These are phyloP conservation scores for Blastocystis sp. DNA, from an alignment of 352 stramenopile genomes.

Conservation along the genomic window DNA sequence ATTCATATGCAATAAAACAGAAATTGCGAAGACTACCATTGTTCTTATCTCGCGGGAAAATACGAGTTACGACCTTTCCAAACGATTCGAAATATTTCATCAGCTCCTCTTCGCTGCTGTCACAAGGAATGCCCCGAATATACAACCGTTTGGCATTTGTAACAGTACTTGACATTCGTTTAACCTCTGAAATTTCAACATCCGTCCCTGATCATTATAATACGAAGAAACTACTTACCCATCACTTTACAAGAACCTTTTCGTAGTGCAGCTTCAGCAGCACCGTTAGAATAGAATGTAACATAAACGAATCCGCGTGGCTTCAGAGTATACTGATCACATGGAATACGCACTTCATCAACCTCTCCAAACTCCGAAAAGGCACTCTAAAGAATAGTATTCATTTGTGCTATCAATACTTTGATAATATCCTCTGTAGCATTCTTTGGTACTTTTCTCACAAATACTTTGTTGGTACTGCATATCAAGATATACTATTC, in stretches of 20 bases:
- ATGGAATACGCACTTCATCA: slow-evolving; percentile 21
- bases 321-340: slow-evolving; percentile 36
- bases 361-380: slow-evolving; percentile 57
- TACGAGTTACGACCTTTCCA: slow-evolving; percentile 11
- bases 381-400: not conserved
- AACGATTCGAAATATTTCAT: slow-evolving; percentile 43
- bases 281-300: not conserved
- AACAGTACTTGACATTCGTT: not conserved
- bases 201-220: not conserved
- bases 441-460: slow-evolving; percentile 66
- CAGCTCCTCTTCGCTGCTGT: slow-evolving; percentile 12
- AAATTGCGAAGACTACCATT: slow-evolving; percentile 53
- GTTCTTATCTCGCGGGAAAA: slow-evolving; percentile 51
- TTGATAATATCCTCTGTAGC: slow-evolving; percentile 41
- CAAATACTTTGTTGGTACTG: slow-evolving; percentile 46
- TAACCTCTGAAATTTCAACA: slow-evolving; percentile 9
- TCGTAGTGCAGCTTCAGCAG: slow-evolving; percentile 5
- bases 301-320: slow-evolving; percentile 58
- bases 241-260: slow-evolving; percentile 37
- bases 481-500: not conserved
- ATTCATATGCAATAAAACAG: slow-evolving; percentile 54
- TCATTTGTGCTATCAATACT: not conserved
- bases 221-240: not conserved
- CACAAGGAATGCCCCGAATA: slow-evolving; percentile 33
- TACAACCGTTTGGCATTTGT: not conserved